Evolutionary conservation across 208 protist species (phyloP).

Genomic region (Crithidia thermophila): DNA sequence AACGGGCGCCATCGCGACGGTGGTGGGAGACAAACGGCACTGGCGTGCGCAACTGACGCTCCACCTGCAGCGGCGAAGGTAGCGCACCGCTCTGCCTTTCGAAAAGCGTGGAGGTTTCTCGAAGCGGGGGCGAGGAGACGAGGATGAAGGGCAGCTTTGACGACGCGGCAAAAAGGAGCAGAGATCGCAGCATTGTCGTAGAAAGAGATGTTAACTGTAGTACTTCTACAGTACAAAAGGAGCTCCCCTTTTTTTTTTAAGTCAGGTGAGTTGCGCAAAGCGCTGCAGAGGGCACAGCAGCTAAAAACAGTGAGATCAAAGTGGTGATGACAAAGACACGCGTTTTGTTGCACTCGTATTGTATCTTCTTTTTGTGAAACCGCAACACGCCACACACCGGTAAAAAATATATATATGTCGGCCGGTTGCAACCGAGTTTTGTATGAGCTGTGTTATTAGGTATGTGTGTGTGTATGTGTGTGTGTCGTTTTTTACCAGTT

Average conservation of each 20-base stretch:
- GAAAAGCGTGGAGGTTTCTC: slow-evolving; percentile 20
- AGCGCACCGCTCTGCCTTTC: neutral
- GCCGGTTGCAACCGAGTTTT: no score
- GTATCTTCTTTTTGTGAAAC: neutral
- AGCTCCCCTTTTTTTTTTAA: no score
- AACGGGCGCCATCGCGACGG: neutral
- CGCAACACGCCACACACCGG: no score
- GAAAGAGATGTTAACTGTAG: no score
- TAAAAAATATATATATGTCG: no score
- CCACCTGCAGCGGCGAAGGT: neutral
- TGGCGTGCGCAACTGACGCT: neutral
- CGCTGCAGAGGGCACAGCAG: no score
- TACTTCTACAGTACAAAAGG: no score
- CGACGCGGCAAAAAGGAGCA: neutral
- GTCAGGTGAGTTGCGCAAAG: no score
- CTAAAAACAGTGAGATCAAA: no score
- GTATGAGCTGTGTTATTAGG: neutral
- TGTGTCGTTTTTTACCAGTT: slow-evolving; percentile 1
- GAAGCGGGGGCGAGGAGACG: slow-evolving; percentile 19
- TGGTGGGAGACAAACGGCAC: neutral
- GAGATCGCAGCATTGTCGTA: slow-evolving; percentile 9
- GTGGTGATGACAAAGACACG: no score
- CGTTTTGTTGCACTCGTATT: no score
- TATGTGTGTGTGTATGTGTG: neutral
- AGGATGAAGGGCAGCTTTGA: slow-evolving; percentile 29